Evolutionary conservation across 768 basidiomycete genomes (phyloP), one percentile per base, ranked within the genome.

Genomic region (Ramaria rubella): DNA sequence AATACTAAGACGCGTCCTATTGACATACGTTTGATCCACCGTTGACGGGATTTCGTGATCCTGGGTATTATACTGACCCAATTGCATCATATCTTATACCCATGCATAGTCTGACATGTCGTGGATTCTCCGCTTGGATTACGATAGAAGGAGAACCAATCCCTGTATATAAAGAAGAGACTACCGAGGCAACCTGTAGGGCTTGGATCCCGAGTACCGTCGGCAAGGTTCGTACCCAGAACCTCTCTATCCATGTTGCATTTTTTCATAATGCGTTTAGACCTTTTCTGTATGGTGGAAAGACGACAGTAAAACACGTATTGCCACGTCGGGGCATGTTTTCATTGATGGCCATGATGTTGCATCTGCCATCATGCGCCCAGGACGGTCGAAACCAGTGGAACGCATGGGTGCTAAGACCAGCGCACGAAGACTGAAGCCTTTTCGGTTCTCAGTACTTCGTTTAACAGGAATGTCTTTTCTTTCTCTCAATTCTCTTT

Each of bases 111-210:
- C 74, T 83, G 58, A 75, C 74, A 0, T 77, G 80, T 66, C 76
- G 78, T 17, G 81, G 77, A 5, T 87, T 86, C 68, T 83, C 83
- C 14, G 85, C 86, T 23, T 88, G 86, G 82, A 81, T 89, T 52
- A 72, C 73, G 33, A 77, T 75, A 38, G 76, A 80, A 30, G 79
- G 76, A 4, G 61, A 72, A 55, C 63, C 68, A 11, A 63, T 87
- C 11, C 75, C 72, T 4, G 84, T 86, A 66, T 81, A 83, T 65
- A 67, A 83, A n/a, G 72, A 77, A 7, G 73, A 77, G 5, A 68
- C 79, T 29, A 80, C 85, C 54, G 60, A 64, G 4, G 67, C 69
- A 5, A 80, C 80, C 0, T 87, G 87, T 63, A 54, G 38, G 15
- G 52, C 26, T 9, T 87, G 84, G 84, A 80, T 88, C 61, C 79